A percentile compares a stretch with the other conserved stretches of the same genome.
Evolutionary conservation across 345 rosid species (phyloP).

Genomic region (Abelmoschus esculentus): DNA sequence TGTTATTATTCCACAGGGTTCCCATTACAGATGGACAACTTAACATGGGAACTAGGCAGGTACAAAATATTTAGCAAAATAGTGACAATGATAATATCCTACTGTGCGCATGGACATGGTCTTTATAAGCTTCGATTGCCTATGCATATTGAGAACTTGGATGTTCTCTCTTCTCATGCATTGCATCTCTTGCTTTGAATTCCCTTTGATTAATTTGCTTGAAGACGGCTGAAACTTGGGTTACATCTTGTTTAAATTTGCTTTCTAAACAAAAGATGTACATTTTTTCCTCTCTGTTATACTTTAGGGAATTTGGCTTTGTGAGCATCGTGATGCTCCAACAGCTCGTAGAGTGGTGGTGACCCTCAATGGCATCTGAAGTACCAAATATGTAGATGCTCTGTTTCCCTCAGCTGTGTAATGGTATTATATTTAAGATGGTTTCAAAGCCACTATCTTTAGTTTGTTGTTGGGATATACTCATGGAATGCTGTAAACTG

Average conservation of each 20-base stretch:
- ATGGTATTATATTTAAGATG: background rate
- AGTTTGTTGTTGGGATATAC: too few species aligned
- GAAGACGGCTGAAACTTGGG: background rate
- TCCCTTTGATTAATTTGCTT: background rate
- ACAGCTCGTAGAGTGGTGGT: slow-evolving; percentile 76
- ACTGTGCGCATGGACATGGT: background rate
- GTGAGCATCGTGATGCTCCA: slow-evolving; percentile 87
- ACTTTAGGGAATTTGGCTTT: slow-evolving; percentile 87
- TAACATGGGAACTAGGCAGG: slow-evolving; percentile 98
- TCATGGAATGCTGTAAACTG: too few species aligned
- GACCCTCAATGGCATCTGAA: slow-evolving; percentile 63
- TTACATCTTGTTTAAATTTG: background rate
- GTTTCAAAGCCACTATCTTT: background rate
- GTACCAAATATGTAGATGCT: background rate
- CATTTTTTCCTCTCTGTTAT: background rate
- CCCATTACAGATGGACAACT: slow-evolving; percentile 80
- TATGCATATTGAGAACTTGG: background rate
- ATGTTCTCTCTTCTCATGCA: background rate
- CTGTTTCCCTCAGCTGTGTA: background rate
- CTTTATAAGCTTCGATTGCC: background rate
- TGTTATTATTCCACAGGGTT: slow-evolving; percentile 40
- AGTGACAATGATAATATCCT: background rate
- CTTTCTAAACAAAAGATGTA: background rate
- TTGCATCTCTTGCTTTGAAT: too few species aligned
- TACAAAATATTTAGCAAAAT: slow-evolving; percentile 6